phyloP scores from a whole-genome alignment of 176 grass and related monocot genomes.

The Eleusine coracana region DNA sequence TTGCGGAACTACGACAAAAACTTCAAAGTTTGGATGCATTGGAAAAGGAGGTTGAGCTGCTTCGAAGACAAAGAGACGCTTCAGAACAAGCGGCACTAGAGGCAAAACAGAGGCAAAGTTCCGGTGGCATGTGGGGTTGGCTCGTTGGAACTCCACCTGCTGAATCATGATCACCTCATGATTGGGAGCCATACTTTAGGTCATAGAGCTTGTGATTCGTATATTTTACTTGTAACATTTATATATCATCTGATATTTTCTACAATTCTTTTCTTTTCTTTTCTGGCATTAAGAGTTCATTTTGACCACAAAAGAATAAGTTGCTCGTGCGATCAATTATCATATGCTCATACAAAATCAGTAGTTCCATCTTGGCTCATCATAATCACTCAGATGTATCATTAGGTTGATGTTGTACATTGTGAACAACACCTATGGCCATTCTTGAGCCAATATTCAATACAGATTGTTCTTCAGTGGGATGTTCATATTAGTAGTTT shows the following conservation, averaged over 20 bases:
- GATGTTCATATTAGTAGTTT: not conserved
- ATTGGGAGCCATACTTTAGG: not conserved
- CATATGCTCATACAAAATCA: constrained; percentile 1
- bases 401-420: not conserved
- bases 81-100: constrained; percentile 79
- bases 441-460: constrained; percentile 19
- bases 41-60: constrained; percentile 88
- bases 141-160: constrained; percentile 75
- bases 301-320: constrained; percentile 47
- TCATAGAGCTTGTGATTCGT: constrained; percentile 50
- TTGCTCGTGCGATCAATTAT: not conserved
- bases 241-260: constrained; percentile 17
- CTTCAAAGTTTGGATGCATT: constrained; percentile 73
- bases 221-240: constrained; percentile 49
- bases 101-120: constrained; percentile 71
- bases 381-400: not conserved
- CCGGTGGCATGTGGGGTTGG: constrained; percentile 93
- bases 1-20: constrained; percentile 93
- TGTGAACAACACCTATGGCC: not conserved
- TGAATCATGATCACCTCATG: constrained; percentile 46
- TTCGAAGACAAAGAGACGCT: constrained; percentile 77
- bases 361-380: not conserved
- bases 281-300: constrained; percentile 34
- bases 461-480: constrained; percentile 6
- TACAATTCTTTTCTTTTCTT: not conserved